These are phyloP conservation scores for Musa acuminata DNA, from an alignment of 176 grass and related monocot species.

Conservation along the genomic window DNA sequence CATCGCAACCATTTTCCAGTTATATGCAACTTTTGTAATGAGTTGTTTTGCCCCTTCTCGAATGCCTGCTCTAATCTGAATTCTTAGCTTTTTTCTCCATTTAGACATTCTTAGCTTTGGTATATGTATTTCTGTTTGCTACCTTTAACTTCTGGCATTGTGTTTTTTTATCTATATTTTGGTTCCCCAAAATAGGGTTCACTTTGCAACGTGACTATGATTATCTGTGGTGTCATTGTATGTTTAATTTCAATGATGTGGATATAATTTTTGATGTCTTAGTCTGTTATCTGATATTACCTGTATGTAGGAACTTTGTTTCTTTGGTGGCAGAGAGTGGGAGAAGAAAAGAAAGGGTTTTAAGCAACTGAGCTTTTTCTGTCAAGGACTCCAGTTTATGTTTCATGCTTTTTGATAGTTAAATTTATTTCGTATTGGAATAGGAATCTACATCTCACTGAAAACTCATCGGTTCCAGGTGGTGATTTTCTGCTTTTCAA, in stretches of 20 bases:
- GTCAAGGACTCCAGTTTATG: conserved; percentile 9
- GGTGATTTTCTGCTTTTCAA: conserved; percentile 98
- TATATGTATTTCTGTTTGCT: background rate
- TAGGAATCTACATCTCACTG: no score
- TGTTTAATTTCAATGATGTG: background rate
- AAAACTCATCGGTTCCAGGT: conserved; percentile 37
- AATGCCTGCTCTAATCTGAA: background rate
- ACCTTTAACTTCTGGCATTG: background rate
- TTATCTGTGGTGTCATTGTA: background rate
- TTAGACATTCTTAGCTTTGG: background rate
- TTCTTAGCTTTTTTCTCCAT: background rate
- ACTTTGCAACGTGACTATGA: background rate
- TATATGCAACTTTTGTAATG: conserved; percentile 13
- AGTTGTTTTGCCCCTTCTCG: no score
- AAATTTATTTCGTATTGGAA: conserved; percentile 19
- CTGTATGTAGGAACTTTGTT: no score
- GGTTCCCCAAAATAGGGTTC: background rate
- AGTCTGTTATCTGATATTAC: background rate
- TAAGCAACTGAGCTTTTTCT: background rate
- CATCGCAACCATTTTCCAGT: background rate
- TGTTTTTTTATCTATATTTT: background rate
- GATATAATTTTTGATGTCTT: background rate
- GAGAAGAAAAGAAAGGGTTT: no score
- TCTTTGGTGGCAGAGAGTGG: no score
- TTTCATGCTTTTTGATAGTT: conserved; percentile 18